A percentile compares a stretch with the other conserved stretches of the same genome.
These are phyloP conservation scores for Dioscorea zingiberensis DNA, from an alignment of 106 monocot species.

Conservation along the genomic window DNA sequence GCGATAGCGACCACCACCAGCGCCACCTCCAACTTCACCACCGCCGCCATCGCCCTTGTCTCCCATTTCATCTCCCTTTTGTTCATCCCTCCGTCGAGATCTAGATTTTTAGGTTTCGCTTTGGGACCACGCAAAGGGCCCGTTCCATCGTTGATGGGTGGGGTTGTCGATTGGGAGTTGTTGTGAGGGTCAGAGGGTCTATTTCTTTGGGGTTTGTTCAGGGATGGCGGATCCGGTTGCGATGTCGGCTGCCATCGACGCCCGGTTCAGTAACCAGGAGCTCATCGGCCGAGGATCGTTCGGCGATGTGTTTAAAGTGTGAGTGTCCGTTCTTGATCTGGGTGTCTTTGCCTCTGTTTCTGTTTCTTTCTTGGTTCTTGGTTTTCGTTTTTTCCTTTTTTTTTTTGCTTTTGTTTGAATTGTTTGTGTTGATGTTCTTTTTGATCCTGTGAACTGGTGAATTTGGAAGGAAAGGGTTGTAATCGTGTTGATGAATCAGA, in stretches of 20 bases:
- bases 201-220: neutral
- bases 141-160: neutral
- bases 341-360: no score
- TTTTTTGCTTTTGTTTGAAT: no score
- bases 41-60: neutral
- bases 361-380: no score
- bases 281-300: constrained; percentile 44
- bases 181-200: neutral
- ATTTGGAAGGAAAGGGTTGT: no score
- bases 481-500: no score
- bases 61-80: neutral
- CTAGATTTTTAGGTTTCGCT: neutral
- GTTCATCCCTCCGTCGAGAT: neutral
- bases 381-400: no score
- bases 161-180: neutral
- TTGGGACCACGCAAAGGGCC: neutral
- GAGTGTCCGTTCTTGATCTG: neutral
- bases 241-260: constrained; percentile 25
- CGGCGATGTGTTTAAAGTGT: constrained; percentile 50
- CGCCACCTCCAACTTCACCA: neutral
- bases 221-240: constrained; percentile 29
- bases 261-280: constrained; percentile 31
- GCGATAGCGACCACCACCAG: no score
- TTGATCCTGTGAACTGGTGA: no score
- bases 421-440: no score